Evolutionary conservation across 805 yeast genomes (phyloP).

Genomic region (Metschnikowia colocasiae): DNA sequence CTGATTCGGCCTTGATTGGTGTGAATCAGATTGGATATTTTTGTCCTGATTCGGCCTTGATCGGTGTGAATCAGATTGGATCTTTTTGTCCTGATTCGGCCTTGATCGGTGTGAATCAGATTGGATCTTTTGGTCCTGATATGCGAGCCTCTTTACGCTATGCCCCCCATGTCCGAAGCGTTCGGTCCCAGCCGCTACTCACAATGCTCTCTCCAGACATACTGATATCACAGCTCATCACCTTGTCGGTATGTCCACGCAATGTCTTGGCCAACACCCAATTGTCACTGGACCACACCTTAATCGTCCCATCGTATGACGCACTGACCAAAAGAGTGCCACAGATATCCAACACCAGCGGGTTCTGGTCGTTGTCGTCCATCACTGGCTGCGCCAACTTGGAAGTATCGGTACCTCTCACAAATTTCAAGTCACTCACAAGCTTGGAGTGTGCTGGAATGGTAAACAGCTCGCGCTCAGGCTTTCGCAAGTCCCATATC

Average conservation of each 20-base stretch:
- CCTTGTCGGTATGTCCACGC: constrained; percentile 58
- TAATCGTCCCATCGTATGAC: constrained; percentile 69
- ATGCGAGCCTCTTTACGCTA: too few species aligned
- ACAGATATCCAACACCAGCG: constrained; percentile 24
- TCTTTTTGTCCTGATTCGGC: too few species aligned
- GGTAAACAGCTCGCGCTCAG: constrained; percentile 34
- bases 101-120: too few species aligned
- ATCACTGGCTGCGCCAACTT: constrained; percentile 21
- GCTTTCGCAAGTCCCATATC: constrained; percentile 77
- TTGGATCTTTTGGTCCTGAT: too few species aligned
- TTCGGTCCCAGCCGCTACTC: constrained; percentile 82
- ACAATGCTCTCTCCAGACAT: constrained; percentile 42
- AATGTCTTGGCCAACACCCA: constrained; percentile 60
- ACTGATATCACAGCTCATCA: constrained; percentile 64
- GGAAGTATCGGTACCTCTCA: constrained; percentile 20
- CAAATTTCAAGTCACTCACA: constrained; percentile 62
- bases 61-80: too few species aligned
- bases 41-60: too few species aligned
- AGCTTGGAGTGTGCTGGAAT: constrained; percentile 75
- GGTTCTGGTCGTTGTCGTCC: constrained; percentile 30
- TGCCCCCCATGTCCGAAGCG: constrained; percentile 61
- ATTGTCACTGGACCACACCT: constrained; percentile 59
- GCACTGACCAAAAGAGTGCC: constrained; percentile 56
- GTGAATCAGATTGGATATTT: too few species aligned
- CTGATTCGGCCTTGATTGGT: too few species aligned